These are phyloP conservation scores for Diplodia mutila DNA, from an alignment of 2,329 filamentous ascomycete genomes.

Conservation along the genomic window DNA sequence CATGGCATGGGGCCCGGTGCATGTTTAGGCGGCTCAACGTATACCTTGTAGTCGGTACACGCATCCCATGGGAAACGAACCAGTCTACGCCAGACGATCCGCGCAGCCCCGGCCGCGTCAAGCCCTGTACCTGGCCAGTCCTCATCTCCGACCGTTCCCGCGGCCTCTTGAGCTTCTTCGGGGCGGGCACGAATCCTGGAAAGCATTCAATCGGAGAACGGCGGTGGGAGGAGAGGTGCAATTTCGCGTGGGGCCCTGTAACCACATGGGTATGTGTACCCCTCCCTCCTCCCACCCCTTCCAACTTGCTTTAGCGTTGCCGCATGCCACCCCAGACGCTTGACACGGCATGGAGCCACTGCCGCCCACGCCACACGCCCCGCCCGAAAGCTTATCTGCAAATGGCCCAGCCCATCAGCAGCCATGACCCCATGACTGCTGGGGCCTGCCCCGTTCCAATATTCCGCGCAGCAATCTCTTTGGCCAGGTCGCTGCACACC, in stretches of 20 bases:
- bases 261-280: background rate
- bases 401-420: background rate
- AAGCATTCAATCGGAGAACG: background rate
- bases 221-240: background rate
- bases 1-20: background rate
- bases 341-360: background rate
- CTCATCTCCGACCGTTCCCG: background rate
- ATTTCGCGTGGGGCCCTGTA: background rate
- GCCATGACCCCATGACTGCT: background rate
- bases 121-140: background rate
- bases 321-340: background rate
- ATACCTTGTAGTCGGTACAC: background rate
- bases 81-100: background rate
- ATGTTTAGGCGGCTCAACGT: background rate
- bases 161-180: background rate
- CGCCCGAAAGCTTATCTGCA: background rate
- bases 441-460: too few species aligned
- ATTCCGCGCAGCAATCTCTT: too few species aligned
- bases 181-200: too few species aligned
- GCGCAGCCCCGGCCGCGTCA: background rate
- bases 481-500: background rate
- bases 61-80: too few species aligned
- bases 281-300: background rate
- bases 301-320: background rate
- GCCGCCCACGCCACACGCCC: background rate